Base-by-base conservation (phyloP, 2,329 filamentous ascomycete species). In the Xylariaceae sp. region DNA sequence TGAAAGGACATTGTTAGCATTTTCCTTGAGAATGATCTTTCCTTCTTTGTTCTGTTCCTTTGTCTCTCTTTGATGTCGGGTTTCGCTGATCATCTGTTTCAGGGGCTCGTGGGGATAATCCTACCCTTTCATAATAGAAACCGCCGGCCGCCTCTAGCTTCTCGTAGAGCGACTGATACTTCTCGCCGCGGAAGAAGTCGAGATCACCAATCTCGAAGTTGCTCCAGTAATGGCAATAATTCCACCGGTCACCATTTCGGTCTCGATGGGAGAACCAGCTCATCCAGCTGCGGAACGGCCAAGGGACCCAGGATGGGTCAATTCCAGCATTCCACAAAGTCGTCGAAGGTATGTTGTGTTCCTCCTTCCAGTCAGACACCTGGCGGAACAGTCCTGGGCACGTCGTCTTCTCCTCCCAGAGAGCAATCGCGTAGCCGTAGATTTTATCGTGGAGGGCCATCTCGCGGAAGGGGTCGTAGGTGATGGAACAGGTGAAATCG, bases 161-260 rank as follows among this genome's bases (percentile, higher is more conserved):
- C 30, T 72, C 66, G 62, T 75, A 78, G 9, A 77, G 69, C 9
- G 74, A 72, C 62, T 76, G 75, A 58, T 78, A 78, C 50, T 69
- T 68, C 34, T 66, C 66, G 18, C 71, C 68, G 9, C 76, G 72
- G 67, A 77, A 78, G 57, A 78, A 77, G 56, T 78, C 76, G 60
- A 78, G 71, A 57, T 76, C 71, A 23, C 75, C 77, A 60, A 78
- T 78, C 65, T 78, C 77, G 55, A 78, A 78, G 57, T 78, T 78
- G 59, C 75, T 77, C 77, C 77, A 78, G 63, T 78, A 78, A 59
- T 78, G 77, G 61, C 77, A 78, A 35, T 74, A 64, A 64, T 74
- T 78, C 76, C 76, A 78, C 15, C 66, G 62, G 61, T 78, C 76
- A 13, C 76, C 76, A 35, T 71, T 59, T 4, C 67, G 63, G 59